Base-by-base conservation (phyloP, 2,329 filamentous ascomycete species). In the Diaporthe helianthi region DNA sequence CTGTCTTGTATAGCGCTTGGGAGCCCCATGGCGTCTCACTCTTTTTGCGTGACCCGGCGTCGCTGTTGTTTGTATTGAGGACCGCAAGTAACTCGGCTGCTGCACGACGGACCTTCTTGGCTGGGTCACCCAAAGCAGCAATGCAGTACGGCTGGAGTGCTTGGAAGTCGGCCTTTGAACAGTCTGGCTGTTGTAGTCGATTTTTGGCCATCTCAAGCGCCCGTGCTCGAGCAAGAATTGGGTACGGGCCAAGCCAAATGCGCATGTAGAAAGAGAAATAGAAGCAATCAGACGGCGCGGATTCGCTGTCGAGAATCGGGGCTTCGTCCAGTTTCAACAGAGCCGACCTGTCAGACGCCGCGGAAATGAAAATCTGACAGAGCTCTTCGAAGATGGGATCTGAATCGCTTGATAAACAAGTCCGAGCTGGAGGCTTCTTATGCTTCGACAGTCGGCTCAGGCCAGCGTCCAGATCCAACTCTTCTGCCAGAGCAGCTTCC, bases 71-170 rank as follows among this genome's bases (percentile, higher is more conserved):
- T 8, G 65, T 63, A 15, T 71, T 46, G 46, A 94, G 75, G 3
- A 86, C 82, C 31, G 87, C 80, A 38, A 93, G 77, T 38, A 94
- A 83, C 64, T 90, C 87, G 26, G 90, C 89, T 24, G 94, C 92
- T 63, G 93, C 89, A 71, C 90, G 89, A 53, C 94, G 91, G 51
- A 97, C 91, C 71, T 89, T 89, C 72, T 90, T 89, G 1, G 92
- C 92, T 6, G 89, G 81, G 77, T 98, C 95, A 29, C 88, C 85
- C 22, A 98, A 85, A 26, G 92, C 92, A 46, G 87, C 84, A 54
- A 98, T 81, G 38, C 91, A 83, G 79, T 97, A 98, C 2, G 95
- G 95, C n/a, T 97, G 77, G 22, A 98, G 78, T 13, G 89, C 87
- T 77, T 98, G 95, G 60, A 94, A 85, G 76, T 97, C 92, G 9